Conservation (phyloP, 495 filamentous ascomycete species). For the Tuber aestivum region DNA sequence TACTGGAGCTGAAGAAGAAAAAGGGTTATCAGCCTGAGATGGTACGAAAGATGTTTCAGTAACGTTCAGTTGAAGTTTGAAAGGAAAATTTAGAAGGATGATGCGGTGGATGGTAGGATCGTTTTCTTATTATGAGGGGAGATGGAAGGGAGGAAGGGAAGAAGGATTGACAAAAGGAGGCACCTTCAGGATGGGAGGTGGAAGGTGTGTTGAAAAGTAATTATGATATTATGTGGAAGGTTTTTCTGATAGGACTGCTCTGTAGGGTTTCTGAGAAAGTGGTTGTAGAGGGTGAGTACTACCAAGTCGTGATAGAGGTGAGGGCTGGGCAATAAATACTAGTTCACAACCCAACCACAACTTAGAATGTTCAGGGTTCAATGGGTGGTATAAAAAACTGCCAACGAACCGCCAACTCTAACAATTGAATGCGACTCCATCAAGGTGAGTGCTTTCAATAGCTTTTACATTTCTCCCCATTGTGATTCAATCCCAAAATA, state of each 20-base stretch:
- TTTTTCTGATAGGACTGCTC: background rate
- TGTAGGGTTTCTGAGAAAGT: background rate
- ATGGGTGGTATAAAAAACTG: background rate
- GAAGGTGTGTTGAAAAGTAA: background rate
- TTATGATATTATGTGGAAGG: background rate
- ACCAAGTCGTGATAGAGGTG: background rate
- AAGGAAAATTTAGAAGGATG: background rate
- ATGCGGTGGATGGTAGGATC: background rate
- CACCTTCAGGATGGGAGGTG: background rate
- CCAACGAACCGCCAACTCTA: background rate
- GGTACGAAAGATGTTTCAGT: background rate
- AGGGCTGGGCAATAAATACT: background rate
- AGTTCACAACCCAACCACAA: background rate
- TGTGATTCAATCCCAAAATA: background rate
- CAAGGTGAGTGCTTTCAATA: background rate
- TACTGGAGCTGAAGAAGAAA: background rate
- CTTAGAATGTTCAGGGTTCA: background rate
- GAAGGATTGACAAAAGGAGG: background rate
- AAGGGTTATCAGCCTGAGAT: background rate
- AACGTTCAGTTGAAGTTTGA: background rate
- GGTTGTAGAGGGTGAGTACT: background rate
- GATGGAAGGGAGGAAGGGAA: background rate
- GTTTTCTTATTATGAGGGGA: background rate
- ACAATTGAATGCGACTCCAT: background rate
- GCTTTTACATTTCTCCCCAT: background rate